phyloP scores from a whole-genome alignment of 1,284 basidiomycete species.

The Malassezia obtusa region DNA sequence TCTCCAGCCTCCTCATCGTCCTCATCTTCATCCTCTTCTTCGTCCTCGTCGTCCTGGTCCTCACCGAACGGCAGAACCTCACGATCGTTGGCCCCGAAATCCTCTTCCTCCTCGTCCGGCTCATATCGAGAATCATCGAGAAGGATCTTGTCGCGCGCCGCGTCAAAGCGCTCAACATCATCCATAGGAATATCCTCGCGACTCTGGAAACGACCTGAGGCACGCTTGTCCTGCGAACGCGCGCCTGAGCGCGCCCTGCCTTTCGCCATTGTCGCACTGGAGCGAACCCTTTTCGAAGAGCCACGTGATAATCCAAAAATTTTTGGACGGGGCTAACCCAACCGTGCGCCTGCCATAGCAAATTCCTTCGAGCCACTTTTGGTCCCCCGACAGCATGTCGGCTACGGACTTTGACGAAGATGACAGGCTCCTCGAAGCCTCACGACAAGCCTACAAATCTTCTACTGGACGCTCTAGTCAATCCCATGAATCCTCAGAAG shows the following conservation, averaged over 20 bases:
- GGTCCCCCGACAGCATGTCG: not conserved
- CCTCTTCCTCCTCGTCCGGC: conserved; percentile 27
- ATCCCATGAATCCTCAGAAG: not conserved
- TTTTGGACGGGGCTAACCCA: not conserved
- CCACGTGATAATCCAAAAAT: conserved; percentile 14
- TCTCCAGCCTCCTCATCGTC: conserved; percentile 23
- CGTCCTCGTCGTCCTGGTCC: conserved; percentile 49
- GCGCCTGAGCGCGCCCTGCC: not conserved
- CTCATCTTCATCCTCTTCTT: conserved; percentile 20
- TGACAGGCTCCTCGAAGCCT: conserved; percentile 7
- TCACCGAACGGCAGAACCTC: conserved; percentile 46
- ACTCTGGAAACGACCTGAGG: not conserved
- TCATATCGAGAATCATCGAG: conserved; percentile 50
- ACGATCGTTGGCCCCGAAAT: conserved; percentile 28
- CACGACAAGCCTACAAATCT: conserved; percentile 6
- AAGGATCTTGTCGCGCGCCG: conserved; percentile 63
- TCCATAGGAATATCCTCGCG: conserved; percentile 30
- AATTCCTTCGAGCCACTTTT: not conserved
- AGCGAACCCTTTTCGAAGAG: not conserved
- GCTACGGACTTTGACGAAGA: conserved; percentile 5
- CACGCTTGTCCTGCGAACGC: not conserved
- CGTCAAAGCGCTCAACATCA: conserved; percentile 35
- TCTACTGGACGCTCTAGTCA: not conserved
- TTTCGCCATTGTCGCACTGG: not conserved
- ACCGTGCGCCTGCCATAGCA: not conserved